Evolutionary conservation across 495 filamentous ascomycete genomes (phyloP), one percentile per base, ranked within the genome.

Genomic region (Staphylotrichum tortipilum): DNA sequence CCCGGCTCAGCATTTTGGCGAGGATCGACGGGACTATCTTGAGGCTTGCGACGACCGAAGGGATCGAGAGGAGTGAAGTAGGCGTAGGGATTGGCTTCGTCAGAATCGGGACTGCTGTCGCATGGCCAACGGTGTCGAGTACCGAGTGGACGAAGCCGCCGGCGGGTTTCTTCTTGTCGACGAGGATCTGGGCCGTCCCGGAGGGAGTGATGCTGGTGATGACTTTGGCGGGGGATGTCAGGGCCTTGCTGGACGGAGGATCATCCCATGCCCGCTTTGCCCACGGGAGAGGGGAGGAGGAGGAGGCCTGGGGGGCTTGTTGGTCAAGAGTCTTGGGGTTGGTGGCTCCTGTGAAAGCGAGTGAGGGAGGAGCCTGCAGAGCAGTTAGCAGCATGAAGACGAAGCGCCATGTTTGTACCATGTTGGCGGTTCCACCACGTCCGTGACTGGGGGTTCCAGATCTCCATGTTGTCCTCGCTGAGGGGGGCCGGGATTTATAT

Each of bases 151-250:
- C 39, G 49, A 36, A 49, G 14, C 62, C 62, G 14, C 33, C 44
- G n/a, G 37, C 35, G 3, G 57, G 58, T 2, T 29, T 33, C 29
- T 46, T 47, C 11, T 19, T 45, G 34, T 34, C 52, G 19, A 38
- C 52, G 14, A 63, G 50, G n/a, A 57, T 54, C 15, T 63, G 55
- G 21, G 33, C 46, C 8, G 53, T 61, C 5, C 51, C 62, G 0
- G 57, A 54, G 6, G 56, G 28, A 18, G 34, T 49, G 11, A 58
- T 15, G 34, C 52, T 56, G 19, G 62, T 63, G 40, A 57, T 52
- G 23, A 61, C 54, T 15, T 42, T 55, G 45, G 54, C 57, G 1
- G 52, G 56, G 6, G 50, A 44, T 8, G 59, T 57, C 14, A 41
- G 30, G 9, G 11, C 26, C 19, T 46, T 43, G 14, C 26, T 23